Base-by-base conservation (phyloP, 495 filamentous ascomycete species). In the Penicillium mononematosum region DNA sequence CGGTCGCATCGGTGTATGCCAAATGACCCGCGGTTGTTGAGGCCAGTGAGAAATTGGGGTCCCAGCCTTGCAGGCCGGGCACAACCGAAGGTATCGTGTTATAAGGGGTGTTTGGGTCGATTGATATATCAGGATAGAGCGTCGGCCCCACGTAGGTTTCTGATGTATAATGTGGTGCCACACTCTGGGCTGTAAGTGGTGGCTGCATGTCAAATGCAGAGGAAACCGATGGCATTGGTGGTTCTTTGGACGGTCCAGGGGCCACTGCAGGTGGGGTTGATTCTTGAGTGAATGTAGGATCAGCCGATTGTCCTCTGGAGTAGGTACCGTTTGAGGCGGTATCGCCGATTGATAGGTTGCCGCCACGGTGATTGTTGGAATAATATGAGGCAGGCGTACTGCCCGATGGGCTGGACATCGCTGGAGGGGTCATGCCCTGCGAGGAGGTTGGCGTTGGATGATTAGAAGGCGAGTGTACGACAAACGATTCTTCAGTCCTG, bases 401-500 rank as follows among this genome's bases (percentile, higher is more conserved):
- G 50, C 69, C 76, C n/a, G 75, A 77, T 45, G 76, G 77, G 43
- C 77, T 80, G 7, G 75, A 71, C 59, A 84, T 78, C 2, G 77
- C 72, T 6, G 80, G 80, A 5, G 83, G 82, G 0, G 81, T 74
- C 43, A 74, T 52, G n/a, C 71, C 76, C 44, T 73, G 70, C 14
- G 71, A 71, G 17, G 78, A 78, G 5, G 70, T 63, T 5, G 78
- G 76, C n/a, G 76, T 78, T 20, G 75, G 68, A 62, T 70, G 75
- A 25, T 68, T 78, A 38, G 82, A 79, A 32, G 85, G 83, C 0
- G 87, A 89, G 24, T 80, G 83, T 11, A 87, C 82, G 17, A 85
- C 80, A 47, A 85, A 86, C 3, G 85, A 85, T 38, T 86, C 78
- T 41, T 86, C 83, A 36, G 84, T 85, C 51, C 86, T 82, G 70